Evolutionary conservation across 768 basidiomycete genomes (phyloP), one percentile per base, ranked within the genome.

Genomic region (Coprinopsis marcescibilis): DNA sequence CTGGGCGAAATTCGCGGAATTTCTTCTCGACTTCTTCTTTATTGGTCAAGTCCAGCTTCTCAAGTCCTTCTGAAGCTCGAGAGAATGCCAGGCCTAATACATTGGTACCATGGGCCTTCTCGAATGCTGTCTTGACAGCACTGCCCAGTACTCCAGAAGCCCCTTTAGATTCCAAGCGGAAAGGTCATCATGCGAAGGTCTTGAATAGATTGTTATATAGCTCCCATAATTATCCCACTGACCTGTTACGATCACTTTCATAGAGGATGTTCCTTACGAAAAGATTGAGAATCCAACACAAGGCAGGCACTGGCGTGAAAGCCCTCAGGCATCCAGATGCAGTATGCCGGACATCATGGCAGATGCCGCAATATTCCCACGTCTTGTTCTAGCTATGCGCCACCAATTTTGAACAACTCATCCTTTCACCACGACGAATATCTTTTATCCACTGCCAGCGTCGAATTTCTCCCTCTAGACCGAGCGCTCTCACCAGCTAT

Each of bases 101-200:
- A 53, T 75, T 66, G 46, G 66, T n/a, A n/a, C n/a, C 58, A 15
- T 58, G 58, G 4, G 65, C 52, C 10, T 57, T 55, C 29, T 71
- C 68, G 71, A 93, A 91, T 2, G 85, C 81, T 20, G 69, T 60
- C 59, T 76, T 77, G 7, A 95, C 78, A 1, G 89, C 89, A 5
- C 84, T 71, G 8, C 95, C 95, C 10, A 98, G 78, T 7, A 97
- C 77, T 23, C 95, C 95, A 27, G 91, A 94, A 46, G 93, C 93
- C 52, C 93, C 93, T 93, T 65, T n/a, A n/a, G n/a, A n/a, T n/a
- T 14, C 13, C 10, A 29, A 35, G 13, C 13, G 32, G 26, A 14
- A 24, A 37, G 27, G 25, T 30, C 1, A 46, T 11, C 38, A 21
- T 17, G n/a, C 15, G 26, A 35, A 38, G 5, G 15, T 20, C 17